Evolutionary conservation across 306 rosid species (phyloP).

Genomic region (Cucurbita maxima): DNA sequence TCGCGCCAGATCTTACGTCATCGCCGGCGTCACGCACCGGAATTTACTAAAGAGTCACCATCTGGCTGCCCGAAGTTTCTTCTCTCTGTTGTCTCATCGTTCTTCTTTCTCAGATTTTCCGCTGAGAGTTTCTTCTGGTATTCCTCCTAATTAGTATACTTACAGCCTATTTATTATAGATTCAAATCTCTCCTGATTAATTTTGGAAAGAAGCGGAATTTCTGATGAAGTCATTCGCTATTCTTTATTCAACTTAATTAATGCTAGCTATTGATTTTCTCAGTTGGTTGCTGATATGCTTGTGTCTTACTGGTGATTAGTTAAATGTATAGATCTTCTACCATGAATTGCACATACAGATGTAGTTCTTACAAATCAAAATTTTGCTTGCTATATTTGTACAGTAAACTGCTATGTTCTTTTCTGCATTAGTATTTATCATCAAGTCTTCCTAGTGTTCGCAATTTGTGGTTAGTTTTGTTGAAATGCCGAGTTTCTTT

Average conservation of each 20-base stretch:
- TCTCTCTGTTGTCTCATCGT: constrained; percentile 16
- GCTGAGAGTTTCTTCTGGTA: constrained; percentile 8
- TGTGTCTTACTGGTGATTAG: background rate
- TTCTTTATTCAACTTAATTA: background rate
- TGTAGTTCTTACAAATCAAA: background rate
- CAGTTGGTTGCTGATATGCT: background rate
- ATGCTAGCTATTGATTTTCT: background rate
- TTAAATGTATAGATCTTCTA: background rate
- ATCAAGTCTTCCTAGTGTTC: background rate
- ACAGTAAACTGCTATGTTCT: background rate
- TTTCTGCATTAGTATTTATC: background rate
- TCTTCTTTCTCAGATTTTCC: background rate
- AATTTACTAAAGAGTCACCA: constrained; percentile 5
- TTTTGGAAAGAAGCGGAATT: background rate
- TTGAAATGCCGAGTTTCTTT: background rate
- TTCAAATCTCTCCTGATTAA: background rate
- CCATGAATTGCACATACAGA: background rate
- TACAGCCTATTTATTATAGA: background rate
- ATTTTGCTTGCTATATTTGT: background rate
- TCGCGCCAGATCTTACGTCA: constrained; percentile 37
- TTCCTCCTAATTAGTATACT: background rate
- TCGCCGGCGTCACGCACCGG: constrained; percentile 15
- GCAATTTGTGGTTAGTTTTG: background rate
- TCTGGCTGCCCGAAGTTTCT: constrained; percentile 17
- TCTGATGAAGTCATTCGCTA: background rate